These are phyloP conservation scores for Colletotrichum kahawae DNA, from an alignment of 2,329 filamentous ascomycete genomes.

Conservation along the genomic window DNA sequence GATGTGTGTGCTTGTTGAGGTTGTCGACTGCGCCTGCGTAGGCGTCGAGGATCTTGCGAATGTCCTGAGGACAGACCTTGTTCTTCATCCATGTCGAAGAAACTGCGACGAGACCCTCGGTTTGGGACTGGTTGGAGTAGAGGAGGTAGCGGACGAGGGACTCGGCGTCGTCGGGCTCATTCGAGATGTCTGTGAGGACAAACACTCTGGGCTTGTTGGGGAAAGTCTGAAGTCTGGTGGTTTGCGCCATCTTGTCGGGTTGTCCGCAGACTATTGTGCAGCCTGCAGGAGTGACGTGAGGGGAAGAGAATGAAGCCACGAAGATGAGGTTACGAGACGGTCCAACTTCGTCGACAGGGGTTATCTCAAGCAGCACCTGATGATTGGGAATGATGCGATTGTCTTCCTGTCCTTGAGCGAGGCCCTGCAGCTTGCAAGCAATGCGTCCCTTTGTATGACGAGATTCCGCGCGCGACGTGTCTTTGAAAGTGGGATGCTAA, in stretches of 20 bases:
- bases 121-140: constrained; percentile 51
- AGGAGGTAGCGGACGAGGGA: constrained; percentile 49
- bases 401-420: background rate
- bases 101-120: constrained; percentile 46
- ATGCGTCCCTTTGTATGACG: background rate
- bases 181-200: constrained; percentile 48
- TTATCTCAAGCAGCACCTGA: background rate
- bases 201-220: constrained; percentile 39
- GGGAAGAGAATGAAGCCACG: background rate
- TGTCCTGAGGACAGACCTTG: constrained; percentile 44
- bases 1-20: constrained; percentile 52
- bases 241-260: background rate
- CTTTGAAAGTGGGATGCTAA: background rate
- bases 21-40: constrained; percentile 51
- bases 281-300: background rate
- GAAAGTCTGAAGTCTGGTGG: constrained; percentile 3
- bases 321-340: background rate
- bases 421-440: background rate
- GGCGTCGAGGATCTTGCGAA: constrained; percentile 47
- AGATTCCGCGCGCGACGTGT: background rate
- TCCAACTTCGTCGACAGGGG: background rate
- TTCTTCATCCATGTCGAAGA: constrained; percentile 52
- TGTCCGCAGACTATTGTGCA: background rate
- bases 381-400: background rate
- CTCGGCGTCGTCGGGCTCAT: constrained; percentile 51